A percentile compares a stretch with the other conserved stretches of the same genome.
Evolutionary conservation across 129 eudicot species (phyloP).

Genomic region (Mikania micrantha): DNA sequence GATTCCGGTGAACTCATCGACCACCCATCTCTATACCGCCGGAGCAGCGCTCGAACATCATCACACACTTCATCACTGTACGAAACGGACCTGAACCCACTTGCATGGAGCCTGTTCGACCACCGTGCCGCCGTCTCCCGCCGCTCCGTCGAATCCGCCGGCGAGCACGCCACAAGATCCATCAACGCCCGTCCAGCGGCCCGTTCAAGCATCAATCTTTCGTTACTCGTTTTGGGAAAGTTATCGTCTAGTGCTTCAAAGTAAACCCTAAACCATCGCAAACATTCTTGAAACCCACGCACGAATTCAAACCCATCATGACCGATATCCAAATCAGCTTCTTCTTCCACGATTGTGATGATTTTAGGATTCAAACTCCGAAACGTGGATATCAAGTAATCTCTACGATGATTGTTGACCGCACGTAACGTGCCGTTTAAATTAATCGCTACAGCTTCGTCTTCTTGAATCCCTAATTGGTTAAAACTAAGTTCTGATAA

Average conservation of each 20-base stretch:
- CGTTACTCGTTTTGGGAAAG: slow-evolving; percentile 71
- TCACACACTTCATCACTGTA: slow-evolving; percentile 86
- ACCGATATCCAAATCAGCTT: slow-evolving; percentile 67
- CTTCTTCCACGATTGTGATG: slow-evolving; percentile 75
- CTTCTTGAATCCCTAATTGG: slow-evolving; percentile 46
- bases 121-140: slow-evolving; percentile 71
- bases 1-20: slow-evolving; percentile 46
- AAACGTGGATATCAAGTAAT: slow-evolving; percentile 40
- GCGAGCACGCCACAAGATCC: slow-evolving; percentile 72
- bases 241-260: slow-evolving; percentile 70
- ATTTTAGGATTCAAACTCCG: slow-evolving; percentile 55
- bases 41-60: slow-evolving; percentile 79
- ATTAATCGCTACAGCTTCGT: slow-evolving; percentile 76
- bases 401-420: slow-evolving; percentile 36
- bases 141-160: slow-evolving; percentile 53
- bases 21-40: slow-evolving; percentile 98
- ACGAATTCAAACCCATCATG: slow-evolving; percentile 53
- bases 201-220: slow-evolving; percentile 69
- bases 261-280: slow-evolving; percentile 85
- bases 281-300: slow-evolving; percentile 68
- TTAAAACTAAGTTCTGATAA: slow-evolving; percentile 48
- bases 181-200: slow-evolving; percentile 75
- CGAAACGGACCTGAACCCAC: slow-evolving; percentile 40
- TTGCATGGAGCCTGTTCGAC: slow-evolving; percentile 51
- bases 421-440: slow-evolving; percentile 63